Conservation (phyloP, 306 rosid genomes). For the Elaeagnus macrophylla region DNA sequence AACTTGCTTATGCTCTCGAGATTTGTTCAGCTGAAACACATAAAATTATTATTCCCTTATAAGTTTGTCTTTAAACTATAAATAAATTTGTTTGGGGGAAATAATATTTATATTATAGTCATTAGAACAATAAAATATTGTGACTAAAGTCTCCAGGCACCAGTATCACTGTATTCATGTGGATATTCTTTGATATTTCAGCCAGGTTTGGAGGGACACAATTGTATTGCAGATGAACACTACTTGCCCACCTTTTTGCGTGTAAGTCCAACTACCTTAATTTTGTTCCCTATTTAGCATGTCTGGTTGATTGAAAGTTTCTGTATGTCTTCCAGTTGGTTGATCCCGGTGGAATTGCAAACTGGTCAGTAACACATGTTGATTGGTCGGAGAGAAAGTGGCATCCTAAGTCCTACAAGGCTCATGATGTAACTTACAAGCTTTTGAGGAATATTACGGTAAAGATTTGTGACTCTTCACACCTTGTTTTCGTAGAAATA, state of each 20-base stretch:
- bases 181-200: slow-evolving; percentile 35
- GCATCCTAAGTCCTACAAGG: slow-evolving; percentile 85
- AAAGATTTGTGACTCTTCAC: slow-evolving; percentile 21
- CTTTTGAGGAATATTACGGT: slow-evolving; percentile 89
- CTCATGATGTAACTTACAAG: slow-evolving; percentile 54
- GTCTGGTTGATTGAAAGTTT: slow-evolving; percentile 3
- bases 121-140: too few species aligned
- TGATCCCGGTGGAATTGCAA: slow-evolving; percentile 90
- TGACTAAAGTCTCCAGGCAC: too few species aligned
- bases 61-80: too few species aligned
- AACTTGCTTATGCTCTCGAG: too few species aligned
- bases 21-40: too few species aligned
- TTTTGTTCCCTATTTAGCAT: too few species aligned
- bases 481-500: too few species aligned
- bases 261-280: slow-evolving; percentile 30
- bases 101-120: too few species aligned
- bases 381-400: slow-evolving; percentile 99
- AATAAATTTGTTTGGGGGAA: too few species aligned
- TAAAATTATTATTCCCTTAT: too few species aligned
- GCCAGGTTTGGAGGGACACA: slow-evolving; percentile 93
- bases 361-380: slow-evolving; percentile 97
- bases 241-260: slow-evolving; percentile 88
- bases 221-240: slow-evolving; percentile 99
- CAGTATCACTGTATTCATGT: too few species aligned
- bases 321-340: slow-evolving; percentile 37